Conservation (phyloP, 2,329 filamentous ascomycete genomes). For the Colletotrichum nymphaeae region DNA sequence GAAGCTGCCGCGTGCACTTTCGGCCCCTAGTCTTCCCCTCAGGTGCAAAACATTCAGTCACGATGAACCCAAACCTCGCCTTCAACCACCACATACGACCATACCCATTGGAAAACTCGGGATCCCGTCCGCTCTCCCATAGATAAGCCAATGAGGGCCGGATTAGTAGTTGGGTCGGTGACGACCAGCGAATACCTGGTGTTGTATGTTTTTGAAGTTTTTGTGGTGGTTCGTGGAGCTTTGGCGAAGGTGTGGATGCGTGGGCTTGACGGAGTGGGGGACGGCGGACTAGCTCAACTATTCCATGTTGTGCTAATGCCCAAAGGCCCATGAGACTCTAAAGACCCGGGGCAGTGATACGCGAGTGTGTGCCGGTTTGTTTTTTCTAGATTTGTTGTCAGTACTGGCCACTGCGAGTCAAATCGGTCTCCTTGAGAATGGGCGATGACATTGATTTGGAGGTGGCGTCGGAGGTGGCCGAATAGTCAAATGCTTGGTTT, state of each 20-base stretch:
- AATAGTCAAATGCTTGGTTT: neutral
- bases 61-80: neutral
- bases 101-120: too few species aligned
- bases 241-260: neutral
- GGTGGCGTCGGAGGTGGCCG: neutral
- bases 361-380: neutral
- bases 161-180: neutral
- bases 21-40: too few species aligned
- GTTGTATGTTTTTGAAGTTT: neutral
- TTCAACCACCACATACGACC: too few species aligned
- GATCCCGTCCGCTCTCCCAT: too few species aligned
- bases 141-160: neutral
- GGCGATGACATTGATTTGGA: neutral
- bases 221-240: neutral
- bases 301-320: neutral
- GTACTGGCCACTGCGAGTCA: neutral
- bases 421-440: neutral
- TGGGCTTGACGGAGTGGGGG: neutral
- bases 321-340: neutral
- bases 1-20: neutral
- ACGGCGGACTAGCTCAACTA: neutral
- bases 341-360: neutral
- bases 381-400: rapidly evolving
- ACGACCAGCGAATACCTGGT: neutral
- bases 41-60: neutral